Evolutionary conservation across 2,329 filamentous ascomycete species (phyloP), one percentile per base, ranked within the genome.

Genomic region (Cladosporium oxysporum): DNA sequence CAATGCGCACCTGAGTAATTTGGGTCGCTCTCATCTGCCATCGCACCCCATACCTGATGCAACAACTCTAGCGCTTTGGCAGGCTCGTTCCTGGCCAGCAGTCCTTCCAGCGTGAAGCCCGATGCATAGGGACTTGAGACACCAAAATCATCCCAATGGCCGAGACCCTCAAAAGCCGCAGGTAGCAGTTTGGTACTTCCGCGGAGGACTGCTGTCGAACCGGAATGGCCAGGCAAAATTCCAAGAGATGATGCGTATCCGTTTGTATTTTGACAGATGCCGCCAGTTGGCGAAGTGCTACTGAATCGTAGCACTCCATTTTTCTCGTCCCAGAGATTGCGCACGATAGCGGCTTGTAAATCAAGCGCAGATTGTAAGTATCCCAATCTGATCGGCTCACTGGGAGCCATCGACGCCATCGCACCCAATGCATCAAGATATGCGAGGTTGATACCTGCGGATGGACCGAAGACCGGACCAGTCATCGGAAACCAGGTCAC

Each of bases 1-100:
- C 61, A 62, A 28, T 66, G 61, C 21, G 64, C 64, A 57, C 64
- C 66, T 5, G 66, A 68, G 37, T 50, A 65, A 33, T 68, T 44
- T 4, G 64, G 57, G 26, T 62, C 50, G 18, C 12, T 35, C 14
- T 64, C 60, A 44, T 66, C 65, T n/a, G 65, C 60, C 65, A 64
- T 59, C n/a, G 35, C 11, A 8, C 52, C 55, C 63, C 66, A 69
- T 41, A 67, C 66, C 41, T 64, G 50, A 7, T 55, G 58, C 14
- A 67, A 57, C 16, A 69, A 37, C 28, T 37, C 21, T 29, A 69
- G 28, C 31, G 50, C 50, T 31, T 53, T 53, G 50, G 50, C 14
- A 53, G 23, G 50, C 26, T 53, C 50, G 16, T 53, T 31, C 7
- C n/a, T 50, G 57, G 47, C 64, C 53, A 64, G 21, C 55, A 52